These are phyloP conservation scores for Physocladia obscura DNA, from an alignment of 192 early-diverging fungal genomes.

Conservation along the genomic window DNA sequence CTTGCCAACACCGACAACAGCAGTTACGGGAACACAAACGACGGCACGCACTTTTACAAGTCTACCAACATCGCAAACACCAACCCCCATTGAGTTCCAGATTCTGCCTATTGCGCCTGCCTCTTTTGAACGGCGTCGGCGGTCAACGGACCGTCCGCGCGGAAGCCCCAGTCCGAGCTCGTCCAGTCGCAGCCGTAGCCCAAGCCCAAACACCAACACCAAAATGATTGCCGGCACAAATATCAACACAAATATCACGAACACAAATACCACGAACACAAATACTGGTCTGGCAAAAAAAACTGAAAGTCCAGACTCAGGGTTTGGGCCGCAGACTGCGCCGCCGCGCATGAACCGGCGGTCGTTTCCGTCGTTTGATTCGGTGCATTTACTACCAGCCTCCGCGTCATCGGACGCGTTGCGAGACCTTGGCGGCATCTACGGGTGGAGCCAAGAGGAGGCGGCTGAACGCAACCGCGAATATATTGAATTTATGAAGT, in stretches of 20 bases:
- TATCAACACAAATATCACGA: too few relatives aligned
- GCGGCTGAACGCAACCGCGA: not conserved
- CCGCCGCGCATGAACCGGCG: too few relatives aligned
- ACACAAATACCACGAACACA: not conserved
- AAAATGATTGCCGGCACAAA: too few relatives aligned
- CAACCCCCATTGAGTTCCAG: not conserved
- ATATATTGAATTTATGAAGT: slow-evolving; percentile 15
- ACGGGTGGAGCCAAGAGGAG: slow-evolving; percentile 21
- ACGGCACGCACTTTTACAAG: too few relatives aligned
- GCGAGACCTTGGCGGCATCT: slow-evolving; percentile 11
- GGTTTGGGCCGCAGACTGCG: too few relatives aligned
- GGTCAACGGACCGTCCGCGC: not conserved
- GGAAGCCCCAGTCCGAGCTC: not conserved
- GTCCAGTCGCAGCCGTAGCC: not conserved
- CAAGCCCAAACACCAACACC: not conserved
- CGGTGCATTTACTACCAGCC: not conserved
- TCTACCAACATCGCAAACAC: too few relatives aligned
- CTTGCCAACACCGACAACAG: too few relatives aligned
- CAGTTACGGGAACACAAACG: too few relatives aligned
- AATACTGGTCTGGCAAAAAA: not conserved
- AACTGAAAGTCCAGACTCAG: too few relatives aligned
- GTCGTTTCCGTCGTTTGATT: not conserved
- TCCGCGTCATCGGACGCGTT: not conserved
- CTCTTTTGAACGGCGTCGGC: slow-evolving; percentile 9
- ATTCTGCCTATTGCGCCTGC: slow-evolving; percentile 22